A percentile compares a stretch with the other conserved stretches of the same genome.
These are phyloP conservation scores for Uronychia binucleata DNA, from an alignment of 73 alveolate genomes.

Conservation along the genomic window DNA sequence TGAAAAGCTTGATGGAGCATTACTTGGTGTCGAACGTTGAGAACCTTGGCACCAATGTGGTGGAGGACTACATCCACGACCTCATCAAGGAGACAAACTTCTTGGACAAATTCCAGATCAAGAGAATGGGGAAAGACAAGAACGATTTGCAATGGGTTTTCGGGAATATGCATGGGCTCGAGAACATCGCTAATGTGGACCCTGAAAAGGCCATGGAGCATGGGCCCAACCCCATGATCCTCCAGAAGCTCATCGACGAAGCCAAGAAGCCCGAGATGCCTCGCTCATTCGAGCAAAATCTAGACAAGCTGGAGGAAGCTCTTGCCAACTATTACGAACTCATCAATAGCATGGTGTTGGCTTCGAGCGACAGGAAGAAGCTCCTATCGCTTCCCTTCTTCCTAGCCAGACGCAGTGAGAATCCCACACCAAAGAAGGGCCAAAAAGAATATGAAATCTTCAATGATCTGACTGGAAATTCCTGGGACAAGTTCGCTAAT, in stretches of 20 bases:
- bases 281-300: constrained; percentile 26
- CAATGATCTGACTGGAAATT: constrained; percentile 25
- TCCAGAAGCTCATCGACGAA: constrained; percentile 40
- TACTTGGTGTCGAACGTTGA: not conserved
- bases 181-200: constrained; percentile 61
- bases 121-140: constrained; percentile 55
- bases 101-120: constrained; percentile 15
- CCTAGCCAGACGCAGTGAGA: constrained; percentile 38
- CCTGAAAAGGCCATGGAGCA: constrained; percentile 19
- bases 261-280: constrained; percentile 25
- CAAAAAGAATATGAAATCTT: constrained; percentile 51
- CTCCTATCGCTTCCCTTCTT: constrained; percentile 66
- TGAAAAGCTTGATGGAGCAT: not conserved
- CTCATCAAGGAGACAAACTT: constrained; percentile 14
- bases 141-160: constrained; percentile 54
- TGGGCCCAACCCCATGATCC: constrained; percentile 54
- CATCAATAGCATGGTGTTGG: constrained; percentile 28
- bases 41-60: not conserved
- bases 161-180: constrained; percentile 73
- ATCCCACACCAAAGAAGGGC: constrained; percentile 56
- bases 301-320: constrained; percentile 4
- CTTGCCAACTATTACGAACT: constrained; percentile 22
- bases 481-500: constrained; percentile 35
- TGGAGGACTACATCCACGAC: not conserved
- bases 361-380: constrained; percentile 45